Conservation (phyloP, 2,329 filamentous ascomycete species). For the Colletotrichum musicola region DNA sequence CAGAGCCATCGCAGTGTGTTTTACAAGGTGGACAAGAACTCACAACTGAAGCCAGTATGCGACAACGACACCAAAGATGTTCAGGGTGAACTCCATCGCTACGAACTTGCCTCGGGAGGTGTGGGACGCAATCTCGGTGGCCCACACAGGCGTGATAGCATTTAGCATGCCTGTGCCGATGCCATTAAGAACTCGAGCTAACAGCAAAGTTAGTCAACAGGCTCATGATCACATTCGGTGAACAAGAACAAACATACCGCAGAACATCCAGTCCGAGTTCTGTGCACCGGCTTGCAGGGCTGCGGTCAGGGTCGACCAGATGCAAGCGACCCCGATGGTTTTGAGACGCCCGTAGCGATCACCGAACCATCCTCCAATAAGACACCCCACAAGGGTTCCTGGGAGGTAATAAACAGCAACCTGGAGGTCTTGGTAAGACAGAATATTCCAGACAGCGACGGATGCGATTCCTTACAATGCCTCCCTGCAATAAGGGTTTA, state of each 20-base stretch:
- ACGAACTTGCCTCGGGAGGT: conserved; percentile 77
- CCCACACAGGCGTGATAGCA: conserved; percentile 78
- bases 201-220: too few relatives aligned
- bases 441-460: neutral
- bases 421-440: neutral
- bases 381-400: conserved; percentile 71
- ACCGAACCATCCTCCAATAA: conserved; percentile 73
- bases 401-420: conserved; percentile 59
- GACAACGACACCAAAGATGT: conserved; percentile 54
- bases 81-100: conserved; percentile 79
- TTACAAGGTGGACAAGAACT: conserved; percentile 20
- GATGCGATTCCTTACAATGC: conserved; percentile 60
- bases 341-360: conserved; percentile 73
- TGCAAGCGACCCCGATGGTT: conserved; percentile 70
- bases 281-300: conserved; percentile 74
- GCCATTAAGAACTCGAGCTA: conserved; percentile 70
- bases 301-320: conserved; percentile 72
- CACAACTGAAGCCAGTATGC: conserved; percentile 70
- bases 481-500: conserved; percentile 66
- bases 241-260: conserved; percentile 55
- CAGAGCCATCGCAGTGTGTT: neutral
- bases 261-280: conserved; percentile 79
- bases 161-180: conserved; percentile 79
- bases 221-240: neutral
- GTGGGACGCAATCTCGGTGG: conserved; percentile 76